Conservation (phyloP, 768 basidiomycete species). For the Clitopilus passeckerianus region DNA sequence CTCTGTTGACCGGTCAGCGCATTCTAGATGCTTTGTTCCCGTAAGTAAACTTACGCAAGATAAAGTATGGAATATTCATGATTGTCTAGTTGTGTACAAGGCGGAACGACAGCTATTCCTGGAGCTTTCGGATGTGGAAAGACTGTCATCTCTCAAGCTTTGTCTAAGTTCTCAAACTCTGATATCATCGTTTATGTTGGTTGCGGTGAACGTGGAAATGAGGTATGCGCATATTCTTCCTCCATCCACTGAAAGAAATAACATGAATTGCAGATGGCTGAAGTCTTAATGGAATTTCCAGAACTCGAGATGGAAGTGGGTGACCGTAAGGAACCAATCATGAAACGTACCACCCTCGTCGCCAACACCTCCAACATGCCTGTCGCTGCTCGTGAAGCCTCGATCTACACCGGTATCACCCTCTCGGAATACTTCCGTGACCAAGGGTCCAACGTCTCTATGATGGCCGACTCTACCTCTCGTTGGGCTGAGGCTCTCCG, state of each 20-base stretch:
- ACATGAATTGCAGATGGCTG: slow-evolving; percentile 65
- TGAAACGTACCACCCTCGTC: slow-evolving; percentile 98
- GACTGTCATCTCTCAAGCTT: slow-evolving; percentile 97
- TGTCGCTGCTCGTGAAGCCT: slow-evolving; percentile 97
- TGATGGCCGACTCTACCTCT: slow-evolving; percentile 99
- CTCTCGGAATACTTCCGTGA: slow-evolving; percentile 99
- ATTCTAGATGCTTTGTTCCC: slow-evolving; percentile 97
- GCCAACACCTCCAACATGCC: slow-evolving; percentile 99
- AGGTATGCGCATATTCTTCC: slow-evolving; percentile 40
- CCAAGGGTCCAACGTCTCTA: slow-evolving; percentile 94
- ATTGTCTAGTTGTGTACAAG: slow-evolving; percentile 80
- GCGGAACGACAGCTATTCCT: slow-evolving; percentile 95
- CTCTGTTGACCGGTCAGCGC: slow-evolving; percentile 93
- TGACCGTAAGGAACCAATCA: slow-evolving; percentile 96
- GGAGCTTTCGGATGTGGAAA: slow-evolving; percentile 99
- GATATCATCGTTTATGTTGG: slow-evolving; percentile 99
- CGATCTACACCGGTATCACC: slow-evolving; percentile 99
- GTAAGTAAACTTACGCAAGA: slow-evolving; percentile 35
- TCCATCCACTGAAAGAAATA: not conserved
- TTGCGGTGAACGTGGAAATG: slow-evolving; percentile 97
- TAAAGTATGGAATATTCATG: slow-evolving; percentile 4
- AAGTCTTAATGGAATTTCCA: slow-evolving; percentile 99
- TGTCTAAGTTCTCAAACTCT: slow-evolving; percentile 98
- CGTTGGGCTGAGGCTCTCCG: slow-evolving; percentile 99
- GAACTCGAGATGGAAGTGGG: slow-evolving; percentile 88